Evolutionary conservation across 352 stramenopile genomes (phyloP).

Genomic region (Phytopythium cucurbitacearum): DNA sequence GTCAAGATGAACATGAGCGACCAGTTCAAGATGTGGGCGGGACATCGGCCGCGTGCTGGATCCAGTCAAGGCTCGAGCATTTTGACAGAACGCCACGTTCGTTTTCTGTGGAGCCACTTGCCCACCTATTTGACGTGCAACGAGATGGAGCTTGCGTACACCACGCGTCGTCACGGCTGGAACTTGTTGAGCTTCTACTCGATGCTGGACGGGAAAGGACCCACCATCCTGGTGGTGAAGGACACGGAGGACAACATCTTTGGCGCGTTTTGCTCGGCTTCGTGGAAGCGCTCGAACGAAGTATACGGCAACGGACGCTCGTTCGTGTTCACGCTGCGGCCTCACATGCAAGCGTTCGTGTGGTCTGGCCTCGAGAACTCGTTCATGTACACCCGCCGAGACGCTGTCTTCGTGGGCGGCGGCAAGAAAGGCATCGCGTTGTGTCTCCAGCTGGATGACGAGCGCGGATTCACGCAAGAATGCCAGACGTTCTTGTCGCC

Average conservation of each 20-base stretch:
- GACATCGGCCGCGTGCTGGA: slow-evolving; percentile 16
- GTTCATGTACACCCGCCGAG: slow-evolving; percentile 60
- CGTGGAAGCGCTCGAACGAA: slow-evolving; percentile 40
- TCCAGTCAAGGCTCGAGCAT: slow-evolving; percentile 42
- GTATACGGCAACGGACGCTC: slow-evolving; percentile 77
- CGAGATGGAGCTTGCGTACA: slow-evolving; percentile 66
- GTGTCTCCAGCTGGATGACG: slow-evolving; percentile 69
- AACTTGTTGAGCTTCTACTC: slow-evolving; percentile 69
- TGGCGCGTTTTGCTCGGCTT: slow-evolving; percentile 65
- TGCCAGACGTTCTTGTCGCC: slow-evolving; percentile 69
- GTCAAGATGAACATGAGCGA: slow-evolving; percentile 43
- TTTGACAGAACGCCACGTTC: slow-evolving; percentile 64
- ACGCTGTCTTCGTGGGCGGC: slow-evolving; percentile 61
- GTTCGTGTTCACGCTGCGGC: slow-evolving; percentile 70
- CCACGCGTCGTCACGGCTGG: slow-evolving; percentile 60
- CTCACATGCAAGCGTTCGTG: slow-evolving; percentile 44
- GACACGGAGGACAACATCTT: slow-evolving; percentile 72
- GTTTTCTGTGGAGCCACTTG: slow-evolving; percentile 56
- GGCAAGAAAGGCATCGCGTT: slow-evolving; percentile 65
- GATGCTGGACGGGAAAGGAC: slow-evolving; percentile 47
- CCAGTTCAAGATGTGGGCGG: slow-evolving; percentile 56
- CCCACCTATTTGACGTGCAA: slow-evolving; percentile 62
- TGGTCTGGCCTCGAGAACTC: slow-evolving; percentile 66
- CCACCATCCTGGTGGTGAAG: slow-evolving; percentile 63
- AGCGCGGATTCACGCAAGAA: slow-evolving; percentile 54